phyloP scores from a whole-genome alignment of 306 rosid genomes.

The Glycine tomentella region DNA sequence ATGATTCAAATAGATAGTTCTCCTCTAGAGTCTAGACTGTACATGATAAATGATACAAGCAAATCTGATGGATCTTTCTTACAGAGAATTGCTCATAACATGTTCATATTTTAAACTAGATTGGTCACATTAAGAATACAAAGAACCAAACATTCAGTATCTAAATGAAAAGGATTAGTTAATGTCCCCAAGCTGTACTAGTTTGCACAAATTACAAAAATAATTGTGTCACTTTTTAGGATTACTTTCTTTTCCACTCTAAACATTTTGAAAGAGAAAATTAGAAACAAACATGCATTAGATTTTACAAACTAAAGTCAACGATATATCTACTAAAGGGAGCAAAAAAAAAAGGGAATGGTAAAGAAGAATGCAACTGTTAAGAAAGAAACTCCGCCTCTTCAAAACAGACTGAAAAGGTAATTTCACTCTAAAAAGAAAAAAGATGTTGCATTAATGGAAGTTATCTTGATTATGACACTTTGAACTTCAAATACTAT shows the following conservation, averaged over 20 bases:
- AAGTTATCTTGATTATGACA: slow-evolving; percentile 28
- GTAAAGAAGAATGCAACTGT: not conserved
- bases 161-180: not conserved
- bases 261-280: slow-evolving; percentile 31
- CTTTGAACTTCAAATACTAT: slow-evolving; percentile 34
- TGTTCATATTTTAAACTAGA: not conserved
- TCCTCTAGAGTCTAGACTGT: not conserved
- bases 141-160: slow-evolving; percentile 12
- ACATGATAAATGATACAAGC: slow-evolving; percentile 23
- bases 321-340: not conserved
- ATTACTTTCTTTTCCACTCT: slow-evolving; percentile 18
- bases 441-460: not conserved
- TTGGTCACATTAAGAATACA: slow-evolving; percentile 30
- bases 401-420: not conserved
- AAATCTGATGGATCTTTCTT: slow-evolving; percentile 8
- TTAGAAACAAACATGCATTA: not conserved
- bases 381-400: not conserved
- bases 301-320: not conserved
- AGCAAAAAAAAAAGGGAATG: not conserved
- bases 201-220: slow-evolving; percentile 37
- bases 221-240: slow-evolving; percentile 3
- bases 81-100: slow-evolving; percentile 12
- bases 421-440: slow-evolving; percentile 5
- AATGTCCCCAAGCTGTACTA: slow-evolving; percentile 9
- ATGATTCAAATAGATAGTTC: slow-evolving; percentile 26